Evolutionary conservation across 75 land plant genomes (phyloP).

Genomic region (Selaginella tamariscina): DNA sequence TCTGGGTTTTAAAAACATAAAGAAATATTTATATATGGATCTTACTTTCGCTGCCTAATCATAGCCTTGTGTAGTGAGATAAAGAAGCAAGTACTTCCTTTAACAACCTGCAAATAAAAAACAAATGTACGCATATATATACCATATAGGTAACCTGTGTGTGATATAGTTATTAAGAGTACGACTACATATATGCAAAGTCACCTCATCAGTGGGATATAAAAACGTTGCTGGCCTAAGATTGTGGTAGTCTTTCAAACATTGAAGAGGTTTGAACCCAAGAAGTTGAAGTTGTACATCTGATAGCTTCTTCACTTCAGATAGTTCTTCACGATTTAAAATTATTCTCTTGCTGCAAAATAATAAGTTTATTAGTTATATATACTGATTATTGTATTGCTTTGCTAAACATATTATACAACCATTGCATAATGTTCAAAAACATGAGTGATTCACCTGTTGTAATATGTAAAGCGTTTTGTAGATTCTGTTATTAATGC

Average conservation of each 20-base stretch:
- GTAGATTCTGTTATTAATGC: constrained; percentile 52
- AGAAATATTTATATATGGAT: neutral
- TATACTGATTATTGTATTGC: too few species aligned
- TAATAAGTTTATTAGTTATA: constrained; percentile 1
- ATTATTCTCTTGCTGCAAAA: constrained; percentile 47
- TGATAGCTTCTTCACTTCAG: constrained; percentile 60
- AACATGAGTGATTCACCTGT: constrained; percentile 34
- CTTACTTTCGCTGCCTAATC: constrained; percentile 48
- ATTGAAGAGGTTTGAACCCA: constrained; percentile 83
- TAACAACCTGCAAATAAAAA: constrained; percentile 44
- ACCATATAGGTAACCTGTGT: neutral
- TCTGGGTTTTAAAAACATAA: neutral
- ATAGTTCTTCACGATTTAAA: constrained; percentile 50
- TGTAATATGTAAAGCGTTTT: constrained; percentile 47
- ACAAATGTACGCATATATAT: neutral
- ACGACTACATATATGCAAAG: neutral
- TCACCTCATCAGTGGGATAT: constrained; percentile 91
- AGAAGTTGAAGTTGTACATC: constrained; percentile 57
- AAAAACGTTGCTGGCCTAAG: constrained; percentile 84
- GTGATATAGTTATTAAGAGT: neutral
- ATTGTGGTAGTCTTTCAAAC: constrained; percentile 82
- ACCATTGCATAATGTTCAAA: constrained; percentile 1
- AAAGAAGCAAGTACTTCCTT: constrained; percentile 67
- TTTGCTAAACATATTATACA: too few species aligned
- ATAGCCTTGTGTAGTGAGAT: constrained; percentile 81